A percentile compares a stretch with the other conserved stretches of the same genome.
phyloP scores from a whole-genome alignment of 2,329 filamentous ascomycete species.

The Trichophyton schoenleinii region DNA sequence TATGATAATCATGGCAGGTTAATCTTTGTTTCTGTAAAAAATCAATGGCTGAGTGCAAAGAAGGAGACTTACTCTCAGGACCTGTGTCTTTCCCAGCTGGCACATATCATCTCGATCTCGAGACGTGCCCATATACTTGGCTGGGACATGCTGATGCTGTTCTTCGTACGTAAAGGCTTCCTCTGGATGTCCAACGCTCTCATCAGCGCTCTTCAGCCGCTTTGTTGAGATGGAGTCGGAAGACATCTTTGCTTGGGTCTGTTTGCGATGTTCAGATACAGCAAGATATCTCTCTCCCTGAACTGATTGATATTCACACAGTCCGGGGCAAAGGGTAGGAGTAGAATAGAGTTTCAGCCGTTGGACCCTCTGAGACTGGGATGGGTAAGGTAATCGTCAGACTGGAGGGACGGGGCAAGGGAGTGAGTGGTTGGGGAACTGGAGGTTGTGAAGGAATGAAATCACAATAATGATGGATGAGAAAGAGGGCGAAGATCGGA shows the following conservation, averaged over 20 bases:
- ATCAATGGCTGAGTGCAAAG: not conserved
- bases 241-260: not conserved
- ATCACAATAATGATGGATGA: not conserved
- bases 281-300: not conserved
- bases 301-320: not conserved
- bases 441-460: not conserved
- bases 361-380: not conserved
- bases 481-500: not conserved
- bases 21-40: not conserved
- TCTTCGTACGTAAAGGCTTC: slow-evolving; percentile 15
- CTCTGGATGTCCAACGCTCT: not conserved
- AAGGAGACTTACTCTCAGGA: slow-evolving; percentile 22
- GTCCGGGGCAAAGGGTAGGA: not conserved
- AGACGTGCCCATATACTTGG: slow-evolving; percentile 27
- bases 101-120: slow-evolving; percentile 29
- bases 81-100: slow-evolving; percentile 28
- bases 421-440: not conserved
- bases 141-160: slow-evolving; percentile 19
- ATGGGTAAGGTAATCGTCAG: not conserved
- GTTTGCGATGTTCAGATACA: not conserved
- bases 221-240: not conserved
- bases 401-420: not conserved
- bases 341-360: not conserved
- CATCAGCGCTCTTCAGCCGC: slow-evolving; percentile 2
- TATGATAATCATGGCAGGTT: slow-evolving; percentile 13